These are phyloP conservation scores for Lasiosphaeria hispida DNA, from an alignment of 495 filamentous ascomycete genomes.

Conservation along the genomic window DNA sequence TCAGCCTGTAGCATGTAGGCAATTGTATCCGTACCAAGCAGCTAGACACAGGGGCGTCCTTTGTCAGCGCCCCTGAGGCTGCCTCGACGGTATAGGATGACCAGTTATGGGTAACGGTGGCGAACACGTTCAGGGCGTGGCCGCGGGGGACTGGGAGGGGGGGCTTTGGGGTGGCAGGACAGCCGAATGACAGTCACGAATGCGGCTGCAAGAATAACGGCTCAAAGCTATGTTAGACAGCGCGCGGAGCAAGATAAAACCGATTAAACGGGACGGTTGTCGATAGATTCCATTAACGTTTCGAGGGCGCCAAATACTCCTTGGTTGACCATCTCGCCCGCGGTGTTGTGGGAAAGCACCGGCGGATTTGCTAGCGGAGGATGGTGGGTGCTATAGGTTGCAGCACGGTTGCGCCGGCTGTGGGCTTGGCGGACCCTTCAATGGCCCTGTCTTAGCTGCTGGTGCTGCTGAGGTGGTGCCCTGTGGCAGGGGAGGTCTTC, in stretches of 20 bases:
- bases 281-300: too few species aligned
- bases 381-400: slow-evolving; percentile 7
- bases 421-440: slow-evolving; percentile 15
- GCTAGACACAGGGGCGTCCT: not conserved
- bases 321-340: not conserved
- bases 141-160: not conserved
- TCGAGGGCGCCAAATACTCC: too few species aligned
- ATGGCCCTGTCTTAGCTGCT: slow-evolving; percentile 18
- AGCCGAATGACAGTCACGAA: not conserved
- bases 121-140: not conserved
- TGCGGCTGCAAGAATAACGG: not conserved
- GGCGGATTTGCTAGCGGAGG: not conserved
- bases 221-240: too few species aligned
- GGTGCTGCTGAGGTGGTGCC: slow-evolving; percentile 5
- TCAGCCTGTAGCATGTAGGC: slow-evolving; percentile 17
- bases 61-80: slow-evolving; percentile 13
- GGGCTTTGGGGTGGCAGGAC: slow-evolving; percentile 3
- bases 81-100: not conserved
- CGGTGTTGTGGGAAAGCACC: not conserved
- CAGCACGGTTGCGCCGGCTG: slow-evolving; percentile 19
- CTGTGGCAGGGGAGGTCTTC: slow-evolving; percentile 8
- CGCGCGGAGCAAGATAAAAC: too few species aligned
- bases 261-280: too few species aligned
- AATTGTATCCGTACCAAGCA: not conserved
- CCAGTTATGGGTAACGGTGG: slow-evolving; percentile 3